These are phyloP conservation scores for Cyclotella atomus DNA, from an alignment of 108 stramenopile genomes.

Conservation along the genomic window DNA sequence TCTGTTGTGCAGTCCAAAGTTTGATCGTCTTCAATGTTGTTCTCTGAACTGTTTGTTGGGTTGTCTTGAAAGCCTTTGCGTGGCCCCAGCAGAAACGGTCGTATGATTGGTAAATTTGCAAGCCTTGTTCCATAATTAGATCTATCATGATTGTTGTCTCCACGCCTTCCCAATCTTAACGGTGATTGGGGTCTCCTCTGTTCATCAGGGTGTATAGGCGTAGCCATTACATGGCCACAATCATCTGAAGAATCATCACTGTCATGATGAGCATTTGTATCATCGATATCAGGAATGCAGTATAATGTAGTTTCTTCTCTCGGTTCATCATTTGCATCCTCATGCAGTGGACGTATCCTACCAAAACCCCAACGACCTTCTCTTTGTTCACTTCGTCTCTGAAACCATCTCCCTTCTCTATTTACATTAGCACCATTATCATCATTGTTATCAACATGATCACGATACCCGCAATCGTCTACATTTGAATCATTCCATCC, in stretches of 20 bases:
- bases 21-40: not conserved
- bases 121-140: constrained; percentile 2
- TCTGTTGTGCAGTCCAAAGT: not conserved
- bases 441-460: not conserved
- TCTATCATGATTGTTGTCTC: not conserved
- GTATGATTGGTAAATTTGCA: constrained; percentile 21
- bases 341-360: not conserved
- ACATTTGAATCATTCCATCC: not conserved
- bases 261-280: not conserved
- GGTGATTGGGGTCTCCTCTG: not conserved
- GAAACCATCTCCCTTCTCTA: constrained; percentile 2
- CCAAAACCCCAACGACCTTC: constrained; percentile 2
- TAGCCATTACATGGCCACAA: constrained; percentile 16
- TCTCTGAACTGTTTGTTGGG: not conserved
- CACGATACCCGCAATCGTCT: not conserved
- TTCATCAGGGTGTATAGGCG: not conserved
- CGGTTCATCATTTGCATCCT: not conserved
- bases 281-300: constrained; percentile 10
- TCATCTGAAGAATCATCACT: not conserved
- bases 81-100: constrained; percentile 32
- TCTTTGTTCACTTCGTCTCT: not conserved
- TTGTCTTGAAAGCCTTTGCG: constrained; percentile 29
- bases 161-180: not conserved
- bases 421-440: not conserved
- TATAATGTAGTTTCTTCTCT: constrained; percentile 13